Percentiles rank a stretch among this genome's conserved stretches.
These are phyloP conservation scores for Nepenthes gracilis DNA, from an alignment of 148 eudicot species.

Conservation along the genomic window DNA sequence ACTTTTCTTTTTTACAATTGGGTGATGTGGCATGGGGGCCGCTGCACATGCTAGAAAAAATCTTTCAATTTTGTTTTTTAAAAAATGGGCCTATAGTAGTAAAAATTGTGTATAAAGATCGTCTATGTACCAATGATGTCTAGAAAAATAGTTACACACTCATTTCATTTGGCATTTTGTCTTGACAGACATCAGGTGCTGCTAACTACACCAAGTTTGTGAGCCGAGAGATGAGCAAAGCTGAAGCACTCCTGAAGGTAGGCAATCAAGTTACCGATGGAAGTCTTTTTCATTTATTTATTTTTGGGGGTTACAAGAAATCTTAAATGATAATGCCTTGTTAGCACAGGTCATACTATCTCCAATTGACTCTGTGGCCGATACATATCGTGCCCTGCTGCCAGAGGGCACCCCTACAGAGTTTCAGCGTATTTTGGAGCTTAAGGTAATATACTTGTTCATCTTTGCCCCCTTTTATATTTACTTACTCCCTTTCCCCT, in stretches of 20 bases:
- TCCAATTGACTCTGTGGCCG: constrained; percentile 93
- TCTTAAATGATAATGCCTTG: not conserved
- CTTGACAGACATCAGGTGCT: constrained; percentile 64
- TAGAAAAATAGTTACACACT: too few species aligned
- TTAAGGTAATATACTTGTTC: constrained; percentile 42
- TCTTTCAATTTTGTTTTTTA: too few species aligned
- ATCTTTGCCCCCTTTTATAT: too few species aligned
- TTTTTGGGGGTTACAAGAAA: not conserved
- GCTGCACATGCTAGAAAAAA: too few species aligned
- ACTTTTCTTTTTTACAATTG: too few species aligned
- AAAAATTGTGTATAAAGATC: too few species aligned
- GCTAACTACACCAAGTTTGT: constrained; percentile 85
- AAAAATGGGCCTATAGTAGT: too few species aligned
- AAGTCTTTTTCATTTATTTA: not conserved
- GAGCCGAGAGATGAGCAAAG: constrained; percentile 98
- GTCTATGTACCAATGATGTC: too few species aligned
- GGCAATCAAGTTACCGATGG: constrained; percentile 3
- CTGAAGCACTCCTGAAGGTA: constrained; percentile 93
- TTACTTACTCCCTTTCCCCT: too few species aligned
- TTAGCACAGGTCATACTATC: constrained; percentile 79
- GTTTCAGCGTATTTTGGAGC: constrained; percentile 88
- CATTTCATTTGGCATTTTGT: not conserved
- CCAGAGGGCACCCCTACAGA: constrained; percentile 94
- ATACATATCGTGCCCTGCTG: constrained; percentile 85
- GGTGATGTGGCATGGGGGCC: too few species aligned